Conservation (phyloP, 2,329 filamentous ascomycete species). For the Alternaria solani region DNA sequence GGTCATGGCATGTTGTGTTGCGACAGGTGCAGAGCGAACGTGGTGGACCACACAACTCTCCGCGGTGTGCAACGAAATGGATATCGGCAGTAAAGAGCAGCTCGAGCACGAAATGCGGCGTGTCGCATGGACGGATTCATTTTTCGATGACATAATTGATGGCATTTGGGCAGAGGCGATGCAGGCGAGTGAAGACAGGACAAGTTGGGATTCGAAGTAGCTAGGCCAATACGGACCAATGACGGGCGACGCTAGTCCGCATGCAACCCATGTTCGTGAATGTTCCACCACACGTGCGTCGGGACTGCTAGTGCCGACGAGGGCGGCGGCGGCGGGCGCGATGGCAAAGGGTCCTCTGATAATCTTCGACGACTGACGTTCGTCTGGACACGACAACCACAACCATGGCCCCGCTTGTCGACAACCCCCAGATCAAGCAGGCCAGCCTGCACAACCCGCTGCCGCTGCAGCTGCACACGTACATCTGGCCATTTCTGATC, state of each 20-base stretch:
- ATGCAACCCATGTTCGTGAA: slow-evolving; percentile 14
- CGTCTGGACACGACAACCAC: slow-evolving; percentile 27
- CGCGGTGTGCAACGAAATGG: slow-evolving; percentile 16
- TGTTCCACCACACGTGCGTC: slow-evolving; percentile 15
- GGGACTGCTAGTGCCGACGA: slow-evolving; percentile 13
- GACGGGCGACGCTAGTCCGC: slow-evolving; percentile 7
- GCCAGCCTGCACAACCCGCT: slow-evolving; percentile 90
- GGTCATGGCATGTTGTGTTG: slow-evolving; percentile 27
- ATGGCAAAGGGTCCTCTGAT: slow-evolving; percentile 23
- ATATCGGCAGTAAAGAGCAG: slow-evolving; percentile 1
- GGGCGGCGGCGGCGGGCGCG: slow-evolving; percentile 9
- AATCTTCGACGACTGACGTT: slow-evolving; percentile 21
- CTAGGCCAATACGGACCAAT: slow-evolving; percentile 17
- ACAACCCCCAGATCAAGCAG: slow-evolving; percentile 87
- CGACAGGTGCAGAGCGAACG: slow-evolving; percentile 2
- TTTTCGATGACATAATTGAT: slow-evolving; percentile 21
- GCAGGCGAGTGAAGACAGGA: background rate
- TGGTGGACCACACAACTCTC: slow-evolving; percentile 31
- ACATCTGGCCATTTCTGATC: slow-evolving; percentile 91
- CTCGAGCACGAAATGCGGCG: slow-evolving; percentile 22
- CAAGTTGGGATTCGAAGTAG: background rate
- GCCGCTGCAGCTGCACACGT: slow-evolving; percentile 80
- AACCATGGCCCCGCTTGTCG: slow-evolving; percentile 73
- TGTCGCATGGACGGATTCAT: slow-evolving; percentile 36
- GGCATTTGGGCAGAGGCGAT: slow-evolving; percentile 13